phyloP scores from a whole-genome alignment of 75 land plant species.

The Sequoia sempervirens region DNA sequence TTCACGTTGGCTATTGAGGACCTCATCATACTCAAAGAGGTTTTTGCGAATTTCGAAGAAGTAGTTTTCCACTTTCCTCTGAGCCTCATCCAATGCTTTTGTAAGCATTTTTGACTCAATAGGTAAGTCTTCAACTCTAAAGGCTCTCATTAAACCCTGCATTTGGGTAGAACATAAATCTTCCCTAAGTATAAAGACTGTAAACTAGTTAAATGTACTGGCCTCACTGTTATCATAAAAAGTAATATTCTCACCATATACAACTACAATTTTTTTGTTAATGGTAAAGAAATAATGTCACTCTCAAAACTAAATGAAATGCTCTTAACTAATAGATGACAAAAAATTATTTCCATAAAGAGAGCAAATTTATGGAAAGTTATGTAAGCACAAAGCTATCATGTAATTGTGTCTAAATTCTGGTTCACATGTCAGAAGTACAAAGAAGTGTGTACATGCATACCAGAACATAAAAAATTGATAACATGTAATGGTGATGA shows the following conservation, averaged over 20 bases:
- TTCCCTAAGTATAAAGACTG: not conserved
- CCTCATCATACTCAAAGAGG: slow-evolving; percentile 97
- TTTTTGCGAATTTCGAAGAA: slow-evolving; percentile 96
- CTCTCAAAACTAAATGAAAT: not conserved
- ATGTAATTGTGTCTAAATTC: not conserved
- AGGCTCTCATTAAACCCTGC: slow-evolving; percentile 97
- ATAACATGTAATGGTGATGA: not conserved
- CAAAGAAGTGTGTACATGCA: not conserved
- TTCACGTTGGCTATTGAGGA: slow-evolving; percentile 96
- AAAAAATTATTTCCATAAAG: not conserved
- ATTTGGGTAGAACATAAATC: slow-evolving; percentile 7
- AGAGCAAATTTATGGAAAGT: not conserved
- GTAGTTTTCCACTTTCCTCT: slow-evolving; percentile 95
- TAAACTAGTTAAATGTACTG: not conserved
- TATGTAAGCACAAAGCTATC: not conserved
- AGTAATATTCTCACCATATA: not conserved
- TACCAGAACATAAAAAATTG: not conserved
- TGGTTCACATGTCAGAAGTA: not conserved
- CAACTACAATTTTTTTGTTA: not conserved
- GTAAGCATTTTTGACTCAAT: slow-evolving; percentile 97
- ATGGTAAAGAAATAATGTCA: not conserved
- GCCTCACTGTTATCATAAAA: not conserved
- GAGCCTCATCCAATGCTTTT: slow-evolving; percentile 96
- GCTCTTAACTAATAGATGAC: not conserved
- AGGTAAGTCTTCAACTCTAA: slow-evolving; percentile 95